Base-by-base conservation (phyloP, 1,139 yeast species). In the Pichia sp. region DNA sequence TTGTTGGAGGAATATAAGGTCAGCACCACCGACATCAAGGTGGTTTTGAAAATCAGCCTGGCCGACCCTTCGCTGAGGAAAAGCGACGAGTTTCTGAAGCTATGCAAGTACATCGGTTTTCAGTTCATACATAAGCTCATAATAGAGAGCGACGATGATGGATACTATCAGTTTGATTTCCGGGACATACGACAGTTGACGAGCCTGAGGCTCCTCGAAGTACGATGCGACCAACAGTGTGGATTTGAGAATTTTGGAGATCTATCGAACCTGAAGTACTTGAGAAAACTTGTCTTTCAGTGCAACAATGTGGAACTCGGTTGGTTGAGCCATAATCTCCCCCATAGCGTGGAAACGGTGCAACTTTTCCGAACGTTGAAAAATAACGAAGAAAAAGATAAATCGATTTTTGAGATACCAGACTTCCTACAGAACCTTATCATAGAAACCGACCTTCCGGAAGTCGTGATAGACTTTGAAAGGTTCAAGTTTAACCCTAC, bases 361-460 rank as follows among this genome's bases (percentile, higher is more conserved):
- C 26, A 42, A 29, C 19, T 51, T 32, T 51, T 47, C 23, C 48
- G 45, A 5, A 43, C 36, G 15, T 26, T n/a, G 15, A 5, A 30
- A n/a, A 45, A 45, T 47, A 34, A 8, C 19, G 36, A 34, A 8
- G 44, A 31, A 4, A 4, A 31, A 10, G 29, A 31, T 10, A 38
- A 31, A 6, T 16, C 47, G 15, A 13, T 45, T 11, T 52, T 50
- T n/a, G 23, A 29, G 23, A 31, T 47, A 11, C 54, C 49, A 3
- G 13, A 26, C 32, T 36, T 23, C 26, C 36, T 52, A 26, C 38
- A 48, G 16, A 52, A 34, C 15, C 40, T 52, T n/a, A 32, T 47
- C 30, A 47, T 52, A 15, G 51, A 52, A 31, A 47, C 48, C 11
- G 51, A 47, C 38, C 46, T 44, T 44, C n/a, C 48, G 16, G 10